Percentiles rank a stretch among this genome's conserved stretches.
These are phyloP conservation scores for Flaveria robusta DNA, from an alignment of 129 eudicot genomes.

Conservation along the genomic window DNA sequence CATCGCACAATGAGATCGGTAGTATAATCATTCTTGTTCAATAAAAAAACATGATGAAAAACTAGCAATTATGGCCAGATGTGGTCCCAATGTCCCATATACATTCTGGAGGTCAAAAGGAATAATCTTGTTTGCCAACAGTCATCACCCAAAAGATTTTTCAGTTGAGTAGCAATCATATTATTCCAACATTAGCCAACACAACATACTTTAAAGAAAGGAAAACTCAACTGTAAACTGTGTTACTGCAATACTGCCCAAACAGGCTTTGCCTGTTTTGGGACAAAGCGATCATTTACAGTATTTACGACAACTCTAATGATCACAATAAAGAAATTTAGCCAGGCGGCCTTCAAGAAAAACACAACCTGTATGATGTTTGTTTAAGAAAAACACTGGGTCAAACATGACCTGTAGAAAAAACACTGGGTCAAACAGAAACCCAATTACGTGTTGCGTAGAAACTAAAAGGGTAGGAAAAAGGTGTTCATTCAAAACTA, in stretches of 20 bases:
- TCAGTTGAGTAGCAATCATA: not conserved
- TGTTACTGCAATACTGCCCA: not conserved
- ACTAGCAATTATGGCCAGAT: not conserved
- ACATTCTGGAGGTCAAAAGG: not conserved
- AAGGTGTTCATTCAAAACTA: not conserved
- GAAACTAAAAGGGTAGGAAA: not conserved
- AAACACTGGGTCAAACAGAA: not conserved
- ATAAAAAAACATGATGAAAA: not conserved
- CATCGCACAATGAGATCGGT: not conserved
- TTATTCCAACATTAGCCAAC: not conserved
- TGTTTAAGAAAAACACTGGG: too few relatives aligned
- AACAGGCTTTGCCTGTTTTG: not conserved
- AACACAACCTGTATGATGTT: not conserved
- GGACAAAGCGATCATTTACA: not conserved
- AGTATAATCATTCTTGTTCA: not conserved
- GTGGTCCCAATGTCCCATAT: not conserved
- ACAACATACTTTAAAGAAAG: not conserved
- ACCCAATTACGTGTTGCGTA: not conserved
- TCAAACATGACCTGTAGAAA: too few relatives aligned
- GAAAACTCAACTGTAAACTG: not conserved
- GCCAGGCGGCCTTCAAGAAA: not conserved
- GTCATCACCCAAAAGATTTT: constrained; percentile 1
- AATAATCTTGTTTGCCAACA: not conserved
- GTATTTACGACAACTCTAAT: not conserved
- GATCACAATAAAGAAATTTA: not conserved